A percentile compares a stretch with the other conserved stretches of the same genome.
Conservation (phyloP, 768 basidiomycete genomes). For the Calvatia gigantea region DNA sequence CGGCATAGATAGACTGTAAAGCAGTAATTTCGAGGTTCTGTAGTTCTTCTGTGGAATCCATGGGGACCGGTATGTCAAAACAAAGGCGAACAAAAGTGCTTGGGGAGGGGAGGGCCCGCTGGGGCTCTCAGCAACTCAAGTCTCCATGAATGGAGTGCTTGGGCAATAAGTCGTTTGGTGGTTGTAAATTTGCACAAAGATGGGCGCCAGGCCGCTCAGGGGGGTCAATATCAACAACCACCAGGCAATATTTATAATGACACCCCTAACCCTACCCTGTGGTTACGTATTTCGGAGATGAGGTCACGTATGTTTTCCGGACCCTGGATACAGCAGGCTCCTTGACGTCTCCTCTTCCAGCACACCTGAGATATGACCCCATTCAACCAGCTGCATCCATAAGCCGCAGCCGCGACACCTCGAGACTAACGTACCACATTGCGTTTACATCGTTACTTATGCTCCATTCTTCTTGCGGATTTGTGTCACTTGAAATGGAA, state of each 20-base stretch:
- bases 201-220: background rate
- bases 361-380: too few relatives aligned
- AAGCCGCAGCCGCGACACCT: background rate
- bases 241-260: too few relatives aligned
- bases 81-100: constrained; percentile 36
- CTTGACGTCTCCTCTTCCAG: too few relatives aligned
- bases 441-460: background rate
- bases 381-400: background rate
- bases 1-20: constrained; percentile 75
- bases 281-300: too few relatives aligned
- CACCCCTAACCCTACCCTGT: too few relatives aligned
- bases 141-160: constrained; percentile 51
- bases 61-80: constrained; percentile 28
- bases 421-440: background rate
- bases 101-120: constrained; percentile 62
- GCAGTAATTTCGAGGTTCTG: constrained; percentile 70
- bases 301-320: too few relatives aligned
- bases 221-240: background rate
- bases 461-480: background rate
- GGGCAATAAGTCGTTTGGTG: background rate
- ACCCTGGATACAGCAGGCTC: too few relatives aligned
- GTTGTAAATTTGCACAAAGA: background rate
- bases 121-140: constrained; percentile 78
- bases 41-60: constrained; percentile 74
- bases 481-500: too few relatives aligned